phyloP scores from a whole-genome alignment of 345 rosid genomes.

The Sonneratia caseolaris region DNA sequence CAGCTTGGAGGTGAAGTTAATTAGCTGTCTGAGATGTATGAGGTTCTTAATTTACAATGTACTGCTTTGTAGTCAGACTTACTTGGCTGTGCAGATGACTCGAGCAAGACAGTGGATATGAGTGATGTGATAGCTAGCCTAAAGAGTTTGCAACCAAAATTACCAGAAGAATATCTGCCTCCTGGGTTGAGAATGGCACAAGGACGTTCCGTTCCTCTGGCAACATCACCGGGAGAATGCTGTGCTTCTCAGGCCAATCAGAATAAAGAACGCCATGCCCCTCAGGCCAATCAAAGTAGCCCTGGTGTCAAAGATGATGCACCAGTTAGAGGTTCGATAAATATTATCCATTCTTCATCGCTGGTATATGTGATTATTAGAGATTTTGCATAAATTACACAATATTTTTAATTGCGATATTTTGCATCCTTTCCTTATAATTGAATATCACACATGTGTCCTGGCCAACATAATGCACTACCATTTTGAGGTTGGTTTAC shows the following conservation, averaged over 20 bases:
- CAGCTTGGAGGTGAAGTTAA: not conserved
- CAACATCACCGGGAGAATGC: not conserved
- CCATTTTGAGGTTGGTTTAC: not conserved
- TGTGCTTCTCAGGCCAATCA: not conserved
- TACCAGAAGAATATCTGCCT: not conserved
- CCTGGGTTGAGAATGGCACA: not conserved
- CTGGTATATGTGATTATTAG: not conserved
- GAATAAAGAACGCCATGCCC: not conserved
- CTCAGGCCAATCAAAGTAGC: not conserved
- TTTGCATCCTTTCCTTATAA: not conserved
- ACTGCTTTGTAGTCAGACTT: not conserved
- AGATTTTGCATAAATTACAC: no score
- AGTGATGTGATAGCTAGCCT: not conserved
- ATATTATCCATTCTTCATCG: not conserved
- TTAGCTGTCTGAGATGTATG: not conserved
- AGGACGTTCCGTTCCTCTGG: not conserved
- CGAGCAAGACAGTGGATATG: not conserved
- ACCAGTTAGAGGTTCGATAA: conserved; percentile 1
- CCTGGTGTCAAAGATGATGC: not conserved
- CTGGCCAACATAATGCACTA: not conserved
- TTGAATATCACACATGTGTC: not conserved
- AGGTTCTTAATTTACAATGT: not conserved
- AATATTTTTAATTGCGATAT: no score
- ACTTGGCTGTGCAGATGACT: not conserved
- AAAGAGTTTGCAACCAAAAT: not conserved